Conservation (phyloP, 768 basidiomycete genomes). For the Lactarius psammicola region DNA sequence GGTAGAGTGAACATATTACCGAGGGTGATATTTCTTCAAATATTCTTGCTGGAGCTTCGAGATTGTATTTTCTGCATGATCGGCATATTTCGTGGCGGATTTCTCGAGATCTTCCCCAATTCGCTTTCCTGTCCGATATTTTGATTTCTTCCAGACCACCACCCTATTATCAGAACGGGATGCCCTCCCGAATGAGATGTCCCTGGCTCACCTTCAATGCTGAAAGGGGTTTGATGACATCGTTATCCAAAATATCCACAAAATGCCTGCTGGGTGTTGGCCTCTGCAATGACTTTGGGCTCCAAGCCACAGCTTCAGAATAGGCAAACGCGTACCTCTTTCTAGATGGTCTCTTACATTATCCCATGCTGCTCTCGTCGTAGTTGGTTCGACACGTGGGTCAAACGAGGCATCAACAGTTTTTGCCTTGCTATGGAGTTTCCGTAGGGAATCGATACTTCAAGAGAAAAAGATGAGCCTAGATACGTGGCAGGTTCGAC, state of each 20-base stretch:
- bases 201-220: background rate
- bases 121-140: background rate
- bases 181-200: fast-evolving
- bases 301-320: background rate
- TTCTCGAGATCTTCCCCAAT: background rate
- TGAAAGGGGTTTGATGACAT: background rate
- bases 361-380: background rate
- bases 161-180: background rate
- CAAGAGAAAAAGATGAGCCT: background rate
- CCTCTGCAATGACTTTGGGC: background rate
- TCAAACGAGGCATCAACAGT: no score
- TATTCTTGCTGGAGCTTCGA: background rate
- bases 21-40: background rate
- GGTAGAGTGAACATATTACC: background rate
- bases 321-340: background rate
- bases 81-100: background rate
- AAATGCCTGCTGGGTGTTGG: background rate
- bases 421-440: background rate
- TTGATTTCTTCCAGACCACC: background rate
- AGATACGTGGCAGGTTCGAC: background rate
- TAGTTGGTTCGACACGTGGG: background rate
- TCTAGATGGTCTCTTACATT: background rate
- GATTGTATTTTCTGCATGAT: background rate
- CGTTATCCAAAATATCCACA: background rate
- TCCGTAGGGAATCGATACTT: background rate